Percentiles rank a stretch among this genome's conserved stretches.
Evolutionary conservation across 2,329 filamentous ascomycete species (phyloP).

Genomic region (Xylaria sp.): DNA sequence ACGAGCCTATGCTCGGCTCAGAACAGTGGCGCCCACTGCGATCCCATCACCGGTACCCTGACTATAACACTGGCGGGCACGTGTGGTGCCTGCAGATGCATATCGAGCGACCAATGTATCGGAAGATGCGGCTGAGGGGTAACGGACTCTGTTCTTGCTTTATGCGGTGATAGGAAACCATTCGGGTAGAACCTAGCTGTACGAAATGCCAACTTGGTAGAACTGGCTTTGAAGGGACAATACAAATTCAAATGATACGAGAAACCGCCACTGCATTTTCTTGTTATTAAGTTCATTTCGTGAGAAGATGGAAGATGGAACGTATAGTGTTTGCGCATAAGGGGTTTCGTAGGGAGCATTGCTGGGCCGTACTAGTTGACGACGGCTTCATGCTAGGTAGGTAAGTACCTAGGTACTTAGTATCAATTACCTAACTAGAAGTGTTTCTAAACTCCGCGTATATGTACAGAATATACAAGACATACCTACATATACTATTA

Average conservation of each 20-base stretch:
- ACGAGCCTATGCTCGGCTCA: constrained; percentile 40
- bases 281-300: neutral
- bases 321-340: neutral
- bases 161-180: neutral
- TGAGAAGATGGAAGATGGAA: neutral
- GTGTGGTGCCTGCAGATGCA: constrained; percentile 41
- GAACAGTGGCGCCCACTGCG: constrained; percentile 42
- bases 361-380: neutral
- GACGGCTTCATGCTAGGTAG: neutral
- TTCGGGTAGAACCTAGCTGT: constrained; percentile 5
- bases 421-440: too few species aligned
- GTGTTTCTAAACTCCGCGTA: neutral
- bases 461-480: too few species aligned
- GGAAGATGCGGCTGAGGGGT: constrained; percentile 34
- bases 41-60: constrained; percentile 40
- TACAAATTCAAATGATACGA: neutral
- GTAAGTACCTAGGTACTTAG: too few species aligned
- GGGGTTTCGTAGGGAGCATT: neutral
- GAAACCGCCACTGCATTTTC: neutral
- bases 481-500: neutral
- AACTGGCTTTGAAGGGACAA: neutral
- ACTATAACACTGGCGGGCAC: constrained; percentile 43
- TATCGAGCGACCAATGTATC: constrained; percentile 36
- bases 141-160: neutral
- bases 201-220: neutral